phyloP scores from a whole-genome alignment of 1,284 basidiomycete genomes.

The Heterobasidion parviporum region DNA sequence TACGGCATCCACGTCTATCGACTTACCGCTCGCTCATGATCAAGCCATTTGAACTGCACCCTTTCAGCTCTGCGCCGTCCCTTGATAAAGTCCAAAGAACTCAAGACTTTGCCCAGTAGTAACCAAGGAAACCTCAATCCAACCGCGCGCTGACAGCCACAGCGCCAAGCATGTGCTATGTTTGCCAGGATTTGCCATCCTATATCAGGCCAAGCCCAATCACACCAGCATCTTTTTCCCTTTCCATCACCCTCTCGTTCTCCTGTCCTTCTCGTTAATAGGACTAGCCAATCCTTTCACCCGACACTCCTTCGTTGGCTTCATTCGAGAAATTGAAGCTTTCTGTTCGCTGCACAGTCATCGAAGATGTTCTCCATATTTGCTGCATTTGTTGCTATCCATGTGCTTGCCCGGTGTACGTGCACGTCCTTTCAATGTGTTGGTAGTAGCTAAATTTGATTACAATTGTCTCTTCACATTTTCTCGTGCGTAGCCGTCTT shows the following conservation, averaged over 20 bases:
- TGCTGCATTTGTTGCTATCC: conserved; percentile 32
- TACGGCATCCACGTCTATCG: too few species aligned
- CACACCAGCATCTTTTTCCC: conserved; percentile 20
- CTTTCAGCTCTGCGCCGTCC: too few species aligned
- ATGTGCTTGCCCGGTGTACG: conserved; percentile 36
- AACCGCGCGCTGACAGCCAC: neutral
- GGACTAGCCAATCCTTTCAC: neutral
- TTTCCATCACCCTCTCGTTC: neutral
- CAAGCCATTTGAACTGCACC: too few species aligned
- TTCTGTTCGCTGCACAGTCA: neutral
- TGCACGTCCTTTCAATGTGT: neutral
- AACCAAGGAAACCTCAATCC: neutral
- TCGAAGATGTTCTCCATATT: neutral
- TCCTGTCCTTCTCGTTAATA: neutral
- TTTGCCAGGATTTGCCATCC: neutral
- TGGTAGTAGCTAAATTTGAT: neutral
- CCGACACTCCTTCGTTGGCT: neutral
- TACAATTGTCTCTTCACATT: conserved; percentile 1
- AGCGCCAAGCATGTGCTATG: neutral
- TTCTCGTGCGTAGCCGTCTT: conserved; percentile 24
- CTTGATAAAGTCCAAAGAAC: too few species aligned
- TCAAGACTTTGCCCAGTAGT: neutral
- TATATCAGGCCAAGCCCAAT: neutral
- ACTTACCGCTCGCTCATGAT: too few species aligned
- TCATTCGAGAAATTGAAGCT: neutral